These are phyloP conservation scores for Tillandsia fasciculata DNA, from an alignment of 176 grass and related monocot species.

Conservation along the genomic window DNA sequence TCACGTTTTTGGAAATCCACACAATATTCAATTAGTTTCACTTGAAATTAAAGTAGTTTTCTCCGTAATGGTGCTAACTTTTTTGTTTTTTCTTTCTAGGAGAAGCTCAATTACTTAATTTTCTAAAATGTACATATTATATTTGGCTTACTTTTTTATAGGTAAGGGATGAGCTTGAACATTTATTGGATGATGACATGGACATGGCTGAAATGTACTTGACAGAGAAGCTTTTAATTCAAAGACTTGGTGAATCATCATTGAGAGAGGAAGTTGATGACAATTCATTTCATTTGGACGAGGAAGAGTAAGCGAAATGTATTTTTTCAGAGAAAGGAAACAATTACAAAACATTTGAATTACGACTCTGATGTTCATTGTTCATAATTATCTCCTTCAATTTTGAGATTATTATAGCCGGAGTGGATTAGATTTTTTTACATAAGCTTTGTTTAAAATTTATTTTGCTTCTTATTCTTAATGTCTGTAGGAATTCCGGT, in stretches of 20 bases:
- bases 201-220: constrained; percentile 97
- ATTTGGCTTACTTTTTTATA: constrained; percentile 20
- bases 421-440: not conserved
- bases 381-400: too few species aligned
- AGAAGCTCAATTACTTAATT: not conserved
- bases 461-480: too few species aligned
- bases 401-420: not conserved
- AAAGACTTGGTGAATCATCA: constrained; percentile 61
- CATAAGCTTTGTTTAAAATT: too few species aligned
- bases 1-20: not conserved
- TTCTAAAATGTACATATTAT: constrained; percentile 6
- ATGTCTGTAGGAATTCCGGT: too few species aligned
- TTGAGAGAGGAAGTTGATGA: constrained; percentile 49
- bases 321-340: constrained; percentile 14
- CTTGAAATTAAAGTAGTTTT: not conserved
- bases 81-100: not conserved
- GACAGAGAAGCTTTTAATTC: constrained; percentile 58
- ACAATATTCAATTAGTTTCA: not conserved
- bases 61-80: not conserved
- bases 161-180: constrained; percentile 87
- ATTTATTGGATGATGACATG: constrained; percentile 93
- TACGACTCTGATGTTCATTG: not conserved
- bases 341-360: constrained; percentile 5
- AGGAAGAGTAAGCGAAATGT: constrained; percentile 30
- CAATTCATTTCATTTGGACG: constrained; percentile 35